Conservation (phyloP, 495 filamentous ascomycete species). For the Xylaria bambusicola region DNA sequence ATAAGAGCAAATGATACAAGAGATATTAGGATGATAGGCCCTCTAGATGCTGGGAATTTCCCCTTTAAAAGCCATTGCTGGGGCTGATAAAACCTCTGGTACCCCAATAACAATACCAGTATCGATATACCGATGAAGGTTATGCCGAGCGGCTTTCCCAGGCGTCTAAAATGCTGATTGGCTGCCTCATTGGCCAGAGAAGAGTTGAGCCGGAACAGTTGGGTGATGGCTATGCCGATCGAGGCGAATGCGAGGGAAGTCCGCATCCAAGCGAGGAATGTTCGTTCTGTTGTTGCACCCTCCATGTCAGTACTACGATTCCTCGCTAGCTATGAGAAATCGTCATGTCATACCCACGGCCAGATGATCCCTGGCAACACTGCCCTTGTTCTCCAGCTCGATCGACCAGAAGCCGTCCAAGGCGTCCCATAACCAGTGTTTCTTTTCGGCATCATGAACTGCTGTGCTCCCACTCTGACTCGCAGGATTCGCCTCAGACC, state of each 20-base stretch:
- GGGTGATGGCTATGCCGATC: constrained; percentile 94
- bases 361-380: constrained; percentile 91
- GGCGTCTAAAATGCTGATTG: constrained; percentile 50
- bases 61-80: constrained; percentile 90
- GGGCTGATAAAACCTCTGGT: constrained; percentile 60
- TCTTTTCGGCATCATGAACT: constrained; percentile 20
- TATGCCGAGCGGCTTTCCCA: constrained; percentile 91
- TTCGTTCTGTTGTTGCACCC: constrained; percentile 67
- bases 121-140: constrained; percentile 90
- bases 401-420: constrained; percentile 76
- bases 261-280: constrained; percentile 94
- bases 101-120: constrained; percentile 79
- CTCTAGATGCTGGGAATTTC: constrained; percentile 91
- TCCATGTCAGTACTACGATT: constrained; percentile 23
- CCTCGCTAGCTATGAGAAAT: neutral
- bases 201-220: constrained; percentile 91
- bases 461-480: constrained; percentile 14
- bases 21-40: constrained; percentile 77
- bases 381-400: constrained; percentile 95
- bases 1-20: constrained; percentile 71
- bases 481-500: constrained; percentile 13
- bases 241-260: constrained; percentile 95
- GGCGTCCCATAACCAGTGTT: constrained; percentile 38
- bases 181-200: constrained; percentile 46
- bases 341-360: constrained; percentile 71